A percentile compares a stretch with the other conserved stretches of the same genome.
phyloP scores from a whole-genome alignment of 176 grass and related monocot genomes.

The Carex parvula region DNA sequence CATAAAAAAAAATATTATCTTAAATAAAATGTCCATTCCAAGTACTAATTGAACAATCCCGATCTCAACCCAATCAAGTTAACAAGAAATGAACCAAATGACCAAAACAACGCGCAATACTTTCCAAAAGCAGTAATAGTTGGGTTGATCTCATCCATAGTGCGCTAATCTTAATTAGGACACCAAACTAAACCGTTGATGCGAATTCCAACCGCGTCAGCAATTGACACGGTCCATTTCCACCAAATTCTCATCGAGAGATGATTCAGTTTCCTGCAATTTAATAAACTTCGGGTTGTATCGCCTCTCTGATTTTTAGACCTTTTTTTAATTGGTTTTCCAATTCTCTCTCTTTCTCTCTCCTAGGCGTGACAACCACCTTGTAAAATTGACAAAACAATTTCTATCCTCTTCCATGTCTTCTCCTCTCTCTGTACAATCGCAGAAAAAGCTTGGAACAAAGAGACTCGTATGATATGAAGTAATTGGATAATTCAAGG shows the following conservation, averaged over 20 bases:
- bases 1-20: too few relatives aligned
- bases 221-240: conserved; percentile 30
- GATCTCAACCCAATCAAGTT: background rate
- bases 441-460: background rate
- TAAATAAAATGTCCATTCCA: background rate
- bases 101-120: background rate
- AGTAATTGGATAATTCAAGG: conserved; percentile 14
- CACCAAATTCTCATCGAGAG: conserved; percentile 9
- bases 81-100: background rate
- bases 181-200: conserved; percentile 17
- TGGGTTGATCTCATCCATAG: background rate
- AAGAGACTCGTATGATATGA: conserved; percentile 23
- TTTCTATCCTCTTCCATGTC: background rate
- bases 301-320: conserved; percentile 7
- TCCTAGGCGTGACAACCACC: conserved; percentile 27
- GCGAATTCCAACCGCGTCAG: conserved; percentile 10
- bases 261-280: conserved; percentile 13
- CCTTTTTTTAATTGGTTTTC: conserved; percentile 16
- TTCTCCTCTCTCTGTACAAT: background rate
- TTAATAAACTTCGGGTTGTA: background rate
- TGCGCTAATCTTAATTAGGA: conserved; percentile 3
- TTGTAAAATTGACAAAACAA: conserved; percentile 27
- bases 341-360: conserved; percentile 8
- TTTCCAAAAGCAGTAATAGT: conserved; percentile 21
- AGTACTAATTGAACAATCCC: background rate